Percentiles rank a stretch among this genome's conserved stretches.
phyloP scores from a whole-genome alignment of 768 basidiomycete genomes.

The Kwoniella sp. region DNA sequence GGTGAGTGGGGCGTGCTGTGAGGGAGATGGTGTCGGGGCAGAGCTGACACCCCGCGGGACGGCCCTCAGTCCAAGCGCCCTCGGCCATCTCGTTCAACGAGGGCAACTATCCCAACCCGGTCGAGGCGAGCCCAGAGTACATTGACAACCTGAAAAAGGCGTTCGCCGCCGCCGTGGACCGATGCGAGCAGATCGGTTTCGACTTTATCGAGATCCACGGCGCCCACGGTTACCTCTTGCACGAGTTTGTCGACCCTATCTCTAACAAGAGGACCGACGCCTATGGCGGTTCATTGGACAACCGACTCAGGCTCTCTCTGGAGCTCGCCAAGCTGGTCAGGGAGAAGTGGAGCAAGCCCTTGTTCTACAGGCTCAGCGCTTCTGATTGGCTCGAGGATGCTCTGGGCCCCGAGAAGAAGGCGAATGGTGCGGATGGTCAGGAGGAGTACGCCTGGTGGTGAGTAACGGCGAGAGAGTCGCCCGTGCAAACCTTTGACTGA shows the following conservation, averaged over 20 bases:
- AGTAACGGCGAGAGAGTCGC: no score
- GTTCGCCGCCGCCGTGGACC: slow-evolving; percentile 52
- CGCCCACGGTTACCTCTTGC: slow-evolving; percentile 59
- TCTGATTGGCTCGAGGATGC: slow-evolving; percentile 63
- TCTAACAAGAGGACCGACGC: slow-evolving; percentile 67
- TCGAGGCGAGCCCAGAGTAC: slow-evolving; percentile 58
- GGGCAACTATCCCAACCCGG: slow-evolving; percentile 57
- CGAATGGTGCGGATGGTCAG: slow-evolving; percentile 42
- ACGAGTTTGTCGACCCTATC: slow-evolving; percentile 65
- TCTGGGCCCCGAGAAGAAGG: slow-evolving; percentile 55
- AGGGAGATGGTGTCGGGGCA: no score
- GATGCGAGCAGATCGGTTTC: slow-evolving; percentile 59
- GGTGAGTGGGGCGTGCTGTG: slow-evolving; percentile 52
- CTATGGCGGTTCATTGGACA: slow-evolving; percentile 70
- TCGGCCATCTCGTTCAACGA: slow-evolving; percentile 59
- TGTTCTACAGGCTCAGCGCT: slow-evolving; percentile 69
- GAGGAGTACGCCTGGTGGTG: slow-evolving; percentile 40
- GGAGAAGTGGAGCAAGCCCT: slow-evolving; percentile 62
- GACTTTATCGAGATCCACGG: slow-evolving; percentile 60
- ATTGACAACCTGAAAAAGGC: slow-evolving; percentile 61
- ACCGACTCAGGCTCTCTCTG: slow-evolving; percentile 66
- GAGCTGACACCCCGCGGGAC: no score
- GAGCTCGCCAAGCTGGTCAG: slow-evolving; percentile 59
- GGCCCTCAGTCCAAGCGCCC: slow-evolving; percentile 59
- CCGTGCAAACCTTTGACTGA: neutral